Conservation (phyloP, 2,329 filamentous ascomycete genomes). For the Oidium heveae region DNA sequence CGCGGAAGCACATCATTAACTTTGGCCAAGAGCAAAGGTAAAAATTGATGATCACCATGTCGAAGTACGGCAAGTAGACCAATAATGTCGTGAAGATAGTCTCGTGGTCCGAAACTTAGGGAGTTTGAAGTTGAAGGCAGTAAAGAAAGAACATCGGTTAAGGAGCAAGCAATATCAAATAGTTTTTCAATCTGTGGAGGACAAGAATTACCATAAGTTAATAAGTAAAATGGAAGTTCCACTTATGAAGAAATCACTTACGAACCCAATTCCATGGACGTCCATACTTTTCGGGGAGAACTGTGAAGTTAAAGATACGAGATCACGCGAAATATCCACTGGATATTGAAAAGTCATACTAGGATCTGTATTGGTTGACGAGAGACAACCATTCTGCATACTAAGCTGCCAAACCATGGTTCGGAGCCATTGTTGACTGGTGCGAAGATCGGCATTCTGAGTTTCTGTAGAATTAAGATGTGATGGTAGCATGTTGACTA, state of each 20-base stretch:
- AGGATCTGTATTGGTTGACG: conserved; percentile 22
- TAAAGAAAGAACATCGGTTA: conserved; percentile 47
- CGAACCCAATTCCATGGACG: conserved; percentile 46
- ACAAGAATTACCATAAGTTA: no score
- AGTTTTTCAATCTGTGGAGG: conserved; percentile 42
- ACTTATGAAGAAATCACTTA: conserved; percentile 17
- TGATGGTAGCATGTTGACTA: conserved; percentile 27
- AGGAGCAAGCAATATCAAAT: conserved; percentile 46
- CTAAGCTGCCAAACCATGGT: conserved; percentile 36
- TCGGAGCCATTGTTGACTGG: conserved; percentile 40
- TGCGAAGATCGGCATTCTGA: conserved; percentile 27
- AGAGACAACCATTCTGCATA: conserved; percentile 27
- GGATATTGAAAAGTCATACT: conserved; percentile 37
- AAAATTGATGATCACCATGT: conserved; percentile 50
- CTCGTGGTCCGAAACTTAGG: conserved; percentile 41
- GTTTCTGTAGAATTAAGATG: conserved; percentile 26
- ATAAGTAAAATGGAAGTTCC: no score
- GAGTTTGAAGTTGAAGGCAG: conserved; percentile 33
- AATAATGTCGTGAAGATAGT: conserved; percentile 46
- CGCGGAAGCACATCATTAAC: conserved; percentile 45
- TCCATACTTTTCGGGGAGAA: conserved; percentile 52
- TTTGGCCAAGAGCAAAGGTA: conserved; percentile 54
- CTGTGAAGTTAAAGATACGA: conserved; percentile 39
- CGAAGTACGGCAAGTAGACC: conserved; percentile 43
- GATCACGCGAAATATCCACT: conserved; percentile 33